Base-by-base conservation (phyloP, 1,139 yeast species). In the Suhomyces kunorum region DNA sequence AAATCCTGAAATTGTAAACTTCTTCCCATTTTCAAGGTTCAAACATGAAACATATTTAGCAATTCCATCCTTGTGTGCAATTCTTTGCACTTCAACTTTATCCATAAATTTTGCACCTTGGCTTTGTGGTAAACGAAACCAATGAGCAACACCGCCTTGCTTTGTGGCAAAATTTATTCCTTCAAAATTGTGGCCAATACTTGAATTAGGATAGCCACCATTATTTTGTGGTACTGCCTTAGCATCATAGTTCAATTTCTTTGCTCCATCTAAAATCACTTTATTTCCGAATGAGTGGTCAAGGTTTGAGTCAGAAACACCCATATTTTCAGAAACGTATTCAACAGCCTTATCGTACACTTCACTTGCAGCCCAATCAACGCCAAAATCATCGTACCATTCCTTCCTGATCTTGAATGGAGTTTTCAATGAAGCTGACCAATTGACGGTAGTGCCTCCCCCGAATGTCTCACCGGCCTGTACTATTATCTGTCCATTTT, bases 381-480 rank as follows among this genome's bases (percentile, higher is more conserved):
- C 63, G 0, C 78, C 79, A 38, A 57, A 63, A 23, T 71, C 65
- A 38, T 70, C 68, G 32, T 68, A 75, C 82, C 82, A 79, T 50
- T 79, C 82, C 36, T 69, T 63, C 40, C 84, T 69, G 5, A 79
- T 77, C 43, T 67, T 68, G 51, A 72, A 75, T 2, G 81, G 80
- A 0, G 84, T 74, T 38, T 64, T 69, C 43, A 79, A 54, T 47
- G 76, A 67, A 9, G 83, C 83, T 14, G 78, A 70, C 84, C 84
- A 79, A 56, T 79, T 79, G 37, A 79, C 75, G 4, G 83, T 77
- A 7, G 80, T 64, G 5, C 83, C 84, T n/a, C 84, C 84, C 6
- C 84, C 84, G 45, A 79, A 74, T 1, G 80, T 76, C 1, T 80
- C 51, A 1, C 83, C 84, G 0, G 83, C 80, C 35, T 76, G 55